A percentile compares a stretch with the other conserved stretches of the same genome.
Conservation (phyloP, 169 alveolate genomes). For the Blepharisma undulans region DNA sequence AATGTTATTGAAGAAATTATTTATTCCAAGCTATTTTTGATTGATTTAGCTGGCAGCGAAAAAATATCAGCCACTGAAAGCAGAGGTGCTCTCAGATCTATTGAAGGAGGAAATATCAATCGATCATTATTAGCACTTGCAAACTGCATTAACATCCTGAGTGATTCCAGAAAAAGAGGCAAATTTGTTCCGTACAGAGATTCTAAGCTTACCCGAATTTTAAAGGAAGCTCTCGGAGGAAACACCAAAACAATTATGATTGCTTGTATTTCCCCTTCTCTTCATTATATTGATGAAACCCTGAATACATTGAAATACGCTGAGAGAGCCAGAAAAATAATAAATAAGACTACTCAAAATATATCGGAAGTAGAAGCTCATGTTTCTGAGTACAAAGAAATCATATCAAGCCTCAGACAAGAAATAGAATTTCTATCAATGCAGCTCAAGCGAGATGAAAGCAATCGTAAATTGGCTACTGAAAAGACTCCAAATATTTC, state of each 20-base stretch:
- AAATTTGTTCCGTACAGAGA: conserved; percentile 93
- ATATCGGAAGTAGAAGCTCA: conserved; percentile 53
- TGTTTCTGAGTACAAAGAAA: conserved; percentile 31
- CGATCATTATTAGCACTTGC: conserved; percentile 92
- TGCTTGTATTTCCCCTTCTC: conserved; percentile 87
- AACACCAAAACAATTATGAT: conserved; percentile 89
- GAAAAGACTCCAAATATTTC: background rate
- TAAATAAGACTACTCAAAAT: conserved; percentile 34
- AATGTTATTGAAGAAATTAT: conserved; percentile 71
- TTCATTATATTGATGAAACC: conserved; percentile 85
- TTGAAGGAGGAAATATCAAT: conserved; percentile 95
- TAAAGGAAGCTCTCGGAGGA: conserved; percentile 90
- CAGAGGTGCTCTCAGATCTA: conserved; percentile 86
- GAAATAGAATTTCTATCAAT: conserved; percentile 17
- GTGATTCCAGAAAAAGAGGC: conserved; percentile 69
- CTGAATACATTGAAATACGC: conserved; percentile 92
- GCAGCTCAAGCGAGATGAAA: background rate
- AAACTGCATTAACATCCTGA: conserved; percentile 92
- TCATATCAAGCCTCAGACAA: background rate
- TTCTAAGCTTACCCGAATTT: conserved; percentile 91
- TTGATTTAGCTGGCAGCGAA: conserved; percentile 95
- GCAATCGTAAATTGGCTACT: background rate
- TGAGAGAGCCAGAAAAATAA: conserved; percentile 92
- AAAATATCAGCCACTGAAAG: conserved; percentile 89
- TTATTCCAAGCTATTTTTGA: conserved; percentile 86